Evolutionary conservation across 352 stramenopile species (phyloP), one percentile per base, ranked within the genome.

Genomic region (Phytopythium delawarense): DNA sequence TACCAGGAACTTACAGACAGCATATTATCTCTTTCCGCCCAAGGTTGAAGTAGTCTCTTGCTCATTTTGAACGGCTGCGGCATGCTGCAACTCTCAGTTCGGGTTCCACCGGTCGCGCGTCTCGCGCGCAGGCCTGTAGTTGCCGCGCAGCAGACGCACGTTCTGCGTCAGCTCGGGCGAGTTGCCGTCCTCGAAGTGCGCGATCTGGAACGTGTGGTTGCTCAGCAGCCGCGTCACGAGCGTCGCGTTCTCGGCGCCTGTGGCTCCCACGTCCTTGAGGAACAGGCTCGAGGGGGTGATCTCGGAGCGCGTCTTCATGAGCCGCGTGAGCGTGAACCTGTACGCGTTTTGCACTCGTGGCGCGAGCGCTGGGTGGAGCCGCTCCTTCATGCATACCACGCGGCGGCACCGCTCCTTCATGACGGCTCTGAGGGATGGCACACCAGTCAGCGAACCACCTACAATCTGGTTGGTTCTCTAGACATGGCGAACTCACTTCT

Each of bases 191-290:
- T 86, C 70, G 48, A 96, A 74, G 57, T 91, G 78, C 67, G 84
- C 92, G 61, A 96, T 94, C 74, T 92, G 70, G 67, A 90, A 96
- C 30, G 85, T 70, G 45, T 87, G 77, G 9, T 76, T 86, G 69
- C 82, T 91, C 46, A 97, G 71, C 46, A 97, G 73, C 52, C 79
- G 75, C 35, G 77, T 63, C 23, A 92, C 72, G 28, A 92, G 59
- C 60, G 79, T 75, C 23, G 71, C 75, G 66, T 88, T 90, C 70
- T 90, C 80, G 32, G 79, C 79, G 40, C 77, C 79, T 2, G 72
- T 92, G n/a, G 87, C 75, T 2, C 85, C 87, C 4, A 79, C 46
- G 65, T 93, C 81, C 54, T 83, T 84, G 52, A 92, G 62, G 63
- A 94, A 94, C 67, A 96, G 81, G 52, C 74, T 85, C 11, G 74